Evolutionary conservation across 306 rosid genomes (phyloP), one percentile per base, ranked within the genome.

Genomic region (Cucurbita ficifolia): DNA sequence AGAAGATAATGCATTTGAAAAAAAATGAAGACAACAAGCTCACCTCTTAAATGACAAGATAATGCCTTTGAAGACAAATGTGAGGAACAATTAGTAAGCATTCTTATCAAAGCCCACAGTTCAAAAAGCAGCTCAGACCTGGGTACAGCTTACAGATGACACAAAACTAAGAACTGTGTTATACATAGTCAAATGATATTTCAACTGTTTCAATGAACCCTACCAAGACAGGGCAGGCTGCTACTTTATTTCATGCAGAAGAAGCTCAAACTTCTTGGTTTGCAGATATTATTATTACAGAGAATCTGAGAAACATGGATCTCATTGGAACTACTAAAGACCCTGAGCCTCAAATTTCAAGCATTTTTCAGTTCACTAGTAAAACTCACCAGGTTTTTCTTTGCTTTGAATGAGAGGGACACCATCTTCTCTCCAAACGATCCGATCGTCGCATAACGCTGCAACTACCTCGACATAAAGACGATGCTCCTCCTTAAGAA

Each of bases 351-450:
- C 70, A 38, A 63, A 63, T 63, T 63, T 63, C 35, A 18, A 63
- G 56, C 39, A 68, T 0, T 46, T 22, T 11, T 22, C 18, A 43
- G 54, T 1, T 68, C 21, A 2, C 29, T 80, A 88, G 59, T 13
- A 39, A 36, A 78, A 86, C 35, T 90, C 79, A 10, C 79, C 62
- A 4, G 94, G 96, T 59, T 93, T 88, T 73, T 86, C 96, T 81
- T 81, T 88, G 85, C 92, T 79, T 56, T 52, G 89, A 80, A 93
- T 86, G 74, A 93, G 87, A 74, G 98, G 98, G 79, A 93, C 97
- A 13, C 96, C 96, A 50, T 93, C 98, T 68, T 84, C 79, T 83
- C 97, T 83, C 98, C 97, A 93, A 61, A 82, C 61, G 13, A 93
- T 42, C 45, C 92, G 91, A 18, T 88, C 97, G 81, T 90, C 98